phyloP scores from a whole-genome alignment of 176 grass and related monocot species.

The Aegilops speltoides region DNA sequence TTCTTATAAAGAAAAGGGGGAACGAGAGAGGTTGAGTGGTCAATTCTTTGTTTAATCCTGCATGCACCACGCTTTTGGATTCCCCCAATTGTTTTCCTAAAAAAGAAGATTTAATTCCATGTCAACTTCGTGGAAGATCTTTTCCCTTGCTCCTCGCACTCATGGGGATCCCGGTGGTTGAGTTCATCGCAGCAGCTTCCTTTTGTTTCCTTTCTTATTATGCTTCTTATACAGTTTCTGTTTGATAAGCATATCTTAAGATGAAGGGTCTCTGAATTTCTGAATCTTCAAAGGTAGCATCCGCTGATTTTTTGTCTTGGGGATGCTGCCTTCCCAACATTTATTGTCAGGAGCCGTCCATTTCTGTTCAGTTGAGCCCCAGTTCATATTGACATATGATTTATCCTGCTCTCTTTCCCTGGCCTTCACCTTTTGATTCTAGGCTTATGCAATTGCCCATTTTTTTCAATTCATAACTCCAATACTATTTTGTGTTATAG shows the following conservation, averaged over 20 bases:
- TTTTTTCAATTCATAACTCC: background rate
- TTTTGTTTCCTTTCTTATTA: background rate
- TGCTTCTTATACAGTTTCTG: background rate
- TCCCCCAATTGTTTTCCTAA: constrained; percentile 18
- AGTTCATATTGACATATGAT: constrained; percentile 4
- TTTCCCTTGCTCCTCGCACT: background rate
- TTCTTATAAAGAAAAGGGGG: background rate
- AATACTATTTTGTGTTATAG: background rate
- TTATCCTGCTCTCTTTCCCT: background rate
- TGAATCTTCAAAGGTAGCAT: background rate
- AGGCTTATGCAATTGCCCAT: background rate
- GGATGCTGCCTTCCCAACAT: background rate
- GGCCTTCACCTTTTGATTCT: background rate
- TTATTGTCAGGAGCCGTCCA: background rate
- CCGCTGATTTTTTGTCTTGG: constrained; percentile 3
- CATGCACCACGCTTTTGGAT: constrained; percentile 23
- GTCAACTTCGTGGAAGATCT: constrained; percentile 26
- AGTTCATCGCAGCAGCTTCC: constrained; percentile 25
- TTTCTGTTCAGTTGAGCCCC: background rate
- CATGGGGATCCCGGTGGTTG: background rate
- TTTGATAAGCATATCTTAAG: constrained; percentile 21
- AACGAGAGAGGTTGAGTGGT: background rate
- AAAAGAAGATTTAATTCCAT: constrained; percentile 12
- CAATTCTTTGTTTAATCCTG: constrained; percentile 31
- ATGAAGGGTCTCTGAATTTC: constrained; percentile 30